Evolutionary conservation across 768 basidiomycete species (phyloP), one percentile per base, ranked within the genome.

Genomic region (Termitomyces sp.): DNA sequence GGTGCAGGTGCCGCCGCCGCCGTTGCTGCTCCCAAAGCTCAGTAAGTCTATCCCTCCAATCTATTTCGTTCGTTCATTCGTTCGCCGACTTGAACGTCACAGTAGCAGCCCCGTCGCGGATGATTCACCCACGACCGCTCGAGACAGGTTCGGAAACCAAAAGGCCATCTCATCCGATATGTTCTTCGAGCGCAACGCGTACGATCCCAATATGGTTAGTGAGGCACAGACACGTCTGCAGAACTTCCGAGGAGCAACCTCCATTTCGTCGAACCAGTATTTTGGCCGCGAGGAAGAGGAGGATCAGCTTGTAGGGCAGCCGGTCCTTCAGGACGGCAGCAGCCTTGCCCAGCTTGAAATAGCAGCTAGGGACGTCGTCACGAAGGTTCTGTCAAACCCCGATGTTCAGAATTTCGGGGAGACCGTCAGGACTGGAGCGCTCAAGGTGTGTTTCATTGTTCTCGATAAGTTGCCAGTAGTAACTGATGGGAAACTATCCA

Each of bases 141-240:
- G 94, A 56, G 89, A 95, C 8, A 92, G 91, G 64, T 99, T 98
- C 69, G 91, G 93, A 2, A 70, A 66, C 57, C 97, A 98, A 69
- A 99, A 98, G 68, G 94, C 83, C 53, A 99, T 99, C 69, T 98
- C 95, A 5, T 96, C 94, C 3, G 97, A 98, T 67, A 94, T 94
- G 91, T 98, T 88, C 77, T 98, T 98, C 68, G 93, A 87, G 23
- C 83, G 96, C 42, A 89, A 89, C 49, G 70, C 85, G 21, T 98
- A 97, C 72, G 95, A 98, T 67, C 83, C 91, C 1, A 65, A 69
- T 38, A 78, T 84, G 3, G 65, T 81, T 42, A 72, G 77, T 46
- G 94, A 98, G 72, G 94, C 94, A 5, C 89, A 92, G 66, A 72
- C 79, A 11, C 85, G 96, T 2, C 75, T 98, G 42, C 82, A 87